Conservation (phyloP, 805 yeast species). For the Starmerella scarabaei region DNA sequence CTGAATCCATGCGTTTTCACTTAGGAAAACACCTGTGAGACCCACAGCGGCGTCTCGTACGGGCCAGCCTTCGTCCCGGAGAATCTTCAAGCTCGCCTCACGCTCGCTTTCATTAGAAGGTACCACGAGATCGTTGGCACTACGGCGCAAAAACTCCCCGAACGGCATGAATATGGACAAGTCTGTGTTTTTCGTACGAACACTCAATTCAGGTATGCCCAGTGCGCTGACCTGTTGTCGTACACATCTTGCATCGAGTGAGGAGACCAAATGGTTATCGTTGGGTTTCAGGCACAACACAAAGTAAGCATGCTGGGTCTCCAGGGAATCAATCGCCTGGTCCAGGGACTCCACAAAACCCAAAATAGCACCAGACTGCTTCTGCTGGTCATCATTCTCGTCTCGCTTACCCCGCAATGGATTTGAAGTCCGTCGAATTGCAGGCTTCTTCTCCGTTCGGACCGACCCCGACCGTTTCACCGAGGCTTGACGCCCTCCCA, state of each 20-base stretch:
- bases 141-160: slow-evolving; percentile 27
- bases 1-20: slow-evolving; percentile 32
- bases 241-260: slow-evolving; percentile 33
- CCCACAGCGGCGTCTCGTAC: slow-evolving; percentile 30
- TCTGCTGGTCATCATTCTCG: background rate
- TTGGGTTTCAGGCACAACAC: slow-evolving; percentile 33
- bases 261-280: slow-evolving; percentile 28
- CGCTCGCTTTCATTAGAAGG: slow-evolving; percentile 22
- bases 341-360: slow-evolving; percentile 25
- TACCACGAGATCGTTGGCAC: slow-evolving; percentile 13
- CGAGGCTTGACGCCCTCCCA: slow-evolving; percentile 5
- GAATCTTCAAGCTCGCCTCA: slow-evolving; percentile 24
- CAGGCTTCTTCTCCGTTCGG: slow-evolving; percentile 7
- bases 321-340: slow-evolving; percentile 28
- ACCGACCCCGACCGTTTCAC: slow-evolving; percentile 17
- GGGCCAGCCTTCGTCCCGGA: slow-evolving; percentile 26
- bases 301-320: slow-evolving; percentile 31
- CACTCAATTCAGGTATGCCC: slow-evolving; percentile 32
- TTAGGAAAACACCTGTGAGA: slow-evolving; percentile 31
- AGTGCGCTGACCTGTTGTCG: slow-evolving; percentile 32
- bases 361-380: slow-evolving; percentile 8
- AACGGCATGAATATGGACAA: slow-evolving; percentile 30
- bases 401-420: slow-evolving; percentile 8
- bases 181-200: slow-evolving; percentile 29
- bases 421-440: slow-evolving; percentile 8